Evolutionary conservation across 164 flowering plant species (phyloP), one percentile per base, ranked within the genome.

Genomic region (Platanus orientalis): DNA sequence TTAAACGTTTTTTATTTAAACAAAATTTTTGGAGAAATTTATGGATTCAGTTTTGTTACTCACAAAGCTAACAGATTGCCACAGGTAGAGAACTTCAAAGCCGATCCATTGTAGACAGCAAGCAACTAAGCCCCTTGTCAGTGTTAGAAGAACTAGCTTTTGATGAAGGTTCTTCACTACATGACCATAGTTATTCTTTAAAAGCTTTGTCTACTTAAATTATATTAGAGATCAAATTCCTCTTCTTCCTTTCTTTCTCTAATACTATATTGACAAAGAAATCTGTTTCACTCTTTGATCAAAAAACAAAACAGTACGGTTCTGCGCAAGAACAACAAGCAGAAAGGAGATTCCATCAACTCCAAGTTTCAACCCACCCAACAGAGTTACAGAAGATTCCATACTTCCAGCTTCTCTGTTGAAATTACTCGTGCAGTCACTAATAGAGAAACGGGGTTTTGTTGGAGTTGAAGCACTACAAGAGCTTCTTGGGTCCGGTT

Each of bases 81-180:
- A 27, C 58, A 69, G 76, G 60, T 55, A 57, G 57, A 58, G 65
- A 62, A 69, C 20, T 52, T 12, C 72, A 63, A 55, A 40, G 76
- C 59, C 71, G 60, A 61, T 34, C 48, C 58, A 28, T 51, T 17
- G 79, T 73, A 67, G 78, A 73, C 20, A 56, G 64, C 16, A 19
- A 66, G 70, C 83, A 80, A 59, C 73, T 66, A 58, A 81, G 83
- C 66, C 90, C 84, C 48, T 82, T 75, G 0, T 85, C 90, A 61
- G 83, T 81, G 9, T 73, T 83, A 23, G 80, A 83, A 58, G 75
- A 71, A 51, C 17, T 62, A 30, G 52, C 63, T 47, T 49, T 56
- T 61, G 68, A 10, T 7, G 13, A 10, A 60, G 69, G 61, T 47
- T 73, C 71, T 36, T 65, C 70, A 40, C 11, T 61, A 30, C 44